Evolutionary conservation across 306 rosid species (phyloP), one percentile per base, ranked within the genome.

Genomic region (Vigna angularis): DNA sequence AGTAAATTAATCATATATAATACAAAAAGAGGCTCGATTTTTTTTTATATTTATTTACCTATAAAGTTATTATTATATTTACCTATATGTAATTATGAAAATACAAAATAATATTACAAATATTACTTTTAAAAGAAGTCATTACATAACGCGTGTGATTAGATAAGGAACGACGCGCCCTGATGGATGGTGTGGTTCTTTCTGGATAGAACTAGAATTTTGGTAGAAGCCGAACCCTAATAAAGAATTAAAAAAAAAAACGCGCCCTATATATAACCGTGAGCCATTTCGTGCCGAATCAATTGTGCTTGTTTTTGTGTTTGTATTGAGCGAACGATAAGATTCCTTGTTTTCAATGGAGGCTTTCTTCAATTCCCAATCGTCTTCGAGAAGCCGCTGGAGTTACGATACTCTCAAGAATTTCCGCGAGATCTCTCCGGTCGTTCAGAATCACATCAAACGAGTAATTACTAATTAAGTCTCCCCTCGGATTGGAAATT

Each of bases 351-450:
- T 32, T 13, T 12, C 68, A 47, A 91, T 94, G 98, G 95, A 92
- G 7, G 75, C 92, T 0, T 90, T 88, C 86, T 92, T 89, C 78
- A 88, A 80, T 66, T 84, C 94, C 24, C 92, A 89, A 63, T 45
- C 87, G 14, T 69, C 88, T 20, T 66, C 92, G 0, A 64, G 86
- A 68, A 88, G 22, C 70, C 90, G 87, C 49, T 90, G 97, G 97
- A 85, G 78, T 70, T 87, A 82, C 53, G 93, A 92, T 44, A 80
- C 98, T 24, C 95, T 92, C 66, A 90, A 92, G 86, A 92, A 92
- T 40, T 79, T 89, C 83, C 88, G 86, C 5, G 85, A 90, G 81
- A 94, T 92, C 76, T 90, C 97, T 68, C 97, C 97, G 30, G 3
- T 53, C 9, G 95, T 92, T 59, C 98, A 90, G 76, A 79, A 76